Percentiles rank a stretch among this genome's conserved stretches.
These are phyloP conservation scores for Coemansia sp. DNA, from an alignment of 192 early-diverging fungal species.

Conservation along the genomic window DNA sequence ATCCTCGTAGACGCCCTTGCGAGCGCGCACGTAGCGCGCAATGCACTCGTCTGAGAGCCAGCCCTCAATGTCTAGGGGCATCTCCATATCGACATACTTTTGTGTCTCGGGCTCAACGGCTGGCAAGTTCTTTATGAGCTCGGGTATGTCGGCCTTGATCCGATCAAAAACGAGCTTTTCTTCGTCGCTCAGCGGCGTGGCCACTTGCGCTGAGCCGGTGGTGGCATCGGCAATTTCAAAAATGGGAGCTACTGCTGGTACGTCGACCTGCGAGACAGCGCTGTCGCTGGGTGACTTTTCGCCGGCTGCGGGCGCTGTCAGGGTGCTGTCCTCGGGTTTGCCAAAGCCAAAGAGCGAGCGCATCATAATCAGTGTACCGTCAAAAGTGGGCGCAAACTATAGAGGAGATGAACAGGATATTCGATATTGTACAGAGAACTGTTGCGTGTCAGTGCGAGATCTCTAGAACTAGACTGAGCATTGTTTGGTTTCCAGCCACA, in stretches of 20 bases:
- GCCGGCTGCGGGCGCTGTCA: constrained; percentile 20
- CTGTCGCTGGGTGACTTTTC: constrained; percentile 10
- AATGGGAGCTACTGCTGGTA: constrained; percentile 16
- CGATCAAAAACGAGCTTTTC: constrained; percentile 37
- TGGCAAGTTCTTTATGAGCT: constrained; percentile 44
- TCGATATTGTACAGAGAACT: neutral
- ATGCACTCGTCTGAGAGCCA: constrained; percentile 61
- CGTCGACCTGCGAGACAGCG: neutral
- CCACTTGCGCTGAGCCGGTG: constrained; percentile 25
- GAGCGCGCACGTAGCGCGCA: constrained; percentile 66
- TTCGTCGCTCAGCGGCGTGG: constrained; percentile 32
- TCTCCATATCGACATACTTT: constrained; percentile 29
- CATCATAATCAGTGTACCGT: constrained; percentile 12
- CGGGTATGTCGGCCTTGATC: constrained; percentile 43
- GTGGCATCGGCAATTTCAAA: constrained; percentile 16
- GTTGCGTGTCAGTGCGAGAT: neutral
- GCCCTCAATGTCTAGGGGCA: constrained; percentile 47
- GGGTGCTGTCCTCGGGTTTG: constrained; percentile 28
- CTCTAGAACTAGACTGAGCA: neutral
- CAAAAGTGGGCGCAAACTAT: neutral
- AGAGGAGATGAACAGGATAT: neutral
- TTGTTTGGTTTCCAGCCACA: neutral
- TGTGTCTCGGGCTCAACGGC: constrained; percentile 21
- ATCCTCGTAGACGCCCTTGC: constrained; percentile 69
- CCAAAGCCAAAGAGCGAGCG: constrained; percentile 45